Base-by-base conservation (phyloP, 106 monocot genomes). In the Acorus calamus region DNA sequence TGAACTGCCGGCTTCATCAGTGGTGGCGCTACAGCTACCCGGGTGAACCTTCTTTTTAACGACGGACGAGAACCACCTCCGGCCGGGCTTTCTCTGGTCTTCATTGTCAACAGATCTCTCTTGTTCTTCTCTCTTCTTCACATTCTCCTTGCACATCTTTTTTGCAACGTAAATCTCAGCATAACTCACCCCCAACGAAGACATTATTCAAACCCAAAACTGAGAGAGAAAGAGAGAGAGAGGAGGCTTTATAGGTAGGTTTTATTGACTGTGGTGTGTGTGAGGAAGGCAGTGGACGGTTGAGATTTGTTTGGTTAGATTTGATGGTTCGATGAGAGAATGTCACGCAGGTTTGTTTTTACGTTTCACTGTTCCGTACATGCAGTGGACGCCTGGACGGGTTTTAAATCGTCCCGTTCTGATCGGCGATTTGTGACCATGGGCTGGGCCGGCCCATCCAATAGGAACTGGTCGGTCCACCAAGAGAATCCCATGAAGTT, bases 51-150 rank as follows among this genome's bases (percentile, higher is more conserved):
- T n/a, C 42, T 49, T 49, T 14, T 11, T 49, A 8, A 41, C 4
- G 41, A 28, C 1, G 28, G 28, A 28, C 28, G 28, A 28, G 28
- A 28, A 28, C 28, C 28, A 28, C 28, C 28, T 28, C 28, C 28
- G 28, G 28, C 28, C 28, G 28, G 28, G 28, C 28, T 28, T 28
- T 28, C 28, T 28, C 28, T 28, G 28, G 28, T 28, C 28, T 28
- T 28, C 28, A 28, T 28, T 28, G 28, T 28, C 28, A 28, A 28
- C 28, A 28, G 28, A 28, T 28, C 28, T 28, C 64, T 11, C 64
- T 64, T 52, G 8, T 49, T n/a, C 51, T 42, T 65, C 64, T 44
- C 14, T 65, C 8, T 11, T 52, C 64, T 65, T 65, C 52, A 65
- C 11, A 41, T 42, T 65, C 10, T 65, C 4, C 52, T 53, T 65